Conservation (phyloP, 2,329 filamentous ascomycete species). For the Xylaria sp. region DNA sequence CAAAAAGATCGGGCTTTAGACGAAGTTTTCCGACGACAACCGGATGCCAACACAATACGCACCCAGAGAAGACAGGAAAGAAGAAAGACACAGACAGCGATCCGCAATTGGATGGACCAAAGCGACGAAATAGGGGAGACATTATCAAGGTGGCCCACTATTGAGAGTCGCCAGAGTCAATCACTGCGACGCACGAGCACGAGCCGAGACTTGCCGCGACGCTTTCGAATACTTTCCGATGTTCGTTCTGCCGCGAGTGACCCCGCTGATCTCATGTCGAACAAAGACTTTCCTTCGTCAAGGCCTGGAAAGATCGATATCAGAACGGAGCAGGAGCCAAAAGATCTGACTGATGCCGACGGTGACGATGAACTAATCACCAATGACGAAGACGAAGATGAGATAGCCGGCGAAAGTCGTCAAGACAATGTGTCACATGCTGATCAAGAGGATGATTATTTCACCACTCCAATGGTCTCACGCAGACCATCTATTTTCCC, state of each 20-base stretch:
- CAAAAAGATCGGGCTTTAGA: constrained; percentile 90
- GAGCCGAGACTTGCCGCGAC: constrained; percentile 53
- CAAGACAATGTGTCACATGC: constrained; percentile 35
- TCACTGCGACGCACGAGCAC: constrained; percentile 61
- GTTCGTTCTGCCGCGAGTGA: constrained; percentile 67
- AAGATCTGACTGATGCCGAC: constrained; percentile 78
- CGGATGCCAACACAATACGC: constrained; percentile 66
- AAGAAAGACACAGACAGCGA: constrained; percentile 78
- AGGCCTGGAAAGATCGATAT: constrained; percentile 39
- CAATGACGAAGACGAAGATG: constrained; percentile 73
- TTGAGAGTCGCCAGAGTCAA: constrained; percentile 52
- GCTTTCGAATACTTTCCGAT: constrained; percentile 59
- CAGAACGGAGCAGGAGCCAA: constrained; percentile 53
- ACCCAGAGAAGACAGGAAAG: constrained; percentile 67
- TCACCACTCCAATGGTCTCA: constrained; percentile 56
- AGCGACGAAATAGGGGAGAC: constrained; percentile 58
- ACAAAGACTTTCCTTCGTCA: constrained; percentile 41
- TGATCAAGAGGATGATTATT: constrained; percentile 57
- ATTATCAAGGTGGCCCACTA: constrained; percentile 55
- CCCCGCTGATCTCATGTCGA: constrained; percentile 65
- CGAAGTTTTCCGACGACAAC: constrained; percentile 82
- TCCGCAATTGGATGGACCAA: constrained; percentile 89
- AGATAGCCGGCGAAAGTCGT: constrained; percentile 50
- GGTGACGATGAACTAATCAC: constrained; percentile 90
- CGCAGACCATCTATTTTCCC: constrained; percentile 46